Evolutionary conservation across 2,329 filamentous ascomycete species (phyloP).

Genomic region (Cercospora sesami): DNA sequence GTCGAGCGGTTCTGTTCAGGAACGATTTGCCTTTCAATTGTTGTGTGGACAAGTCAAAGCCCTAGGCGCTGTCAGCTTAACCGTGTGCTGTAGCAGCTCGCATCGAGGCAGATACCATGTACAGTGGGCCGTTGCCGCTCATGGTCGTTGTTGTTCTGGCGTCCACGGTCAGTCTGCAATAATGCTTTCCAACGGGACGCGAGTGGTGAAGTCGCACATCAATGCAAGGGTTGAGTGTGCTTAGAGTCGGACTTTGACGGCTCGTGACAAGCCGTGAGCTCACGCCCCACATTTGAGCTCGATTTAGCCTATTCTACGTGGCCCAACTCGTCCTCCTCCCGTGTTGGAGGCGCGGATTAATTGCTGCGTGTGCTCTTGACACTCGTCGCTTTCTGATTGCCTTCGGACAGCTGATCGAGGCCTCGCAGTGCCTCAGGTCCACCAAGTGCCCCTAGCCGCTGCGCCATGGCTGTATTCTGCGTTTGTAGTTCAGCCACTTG

Average conservation of each 20-base stretch:
- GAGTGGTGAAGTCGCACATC: not conserved
- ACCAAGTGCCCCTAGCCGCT: conserved; percentile 39
- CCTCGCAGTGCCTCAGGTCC: conserved; percentile 35
- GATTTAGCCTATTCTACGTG: conserved; percentile 4
- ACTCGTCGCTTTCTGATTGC: conserved; percentile 17
- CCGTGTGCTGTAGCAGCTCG: not conserved
- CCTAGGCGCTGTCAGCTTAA: conserved; percentile 40
- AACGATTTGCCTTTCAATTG: conserved; percentile 74
- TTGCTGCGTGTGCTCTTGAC: conserved; percentile 21
- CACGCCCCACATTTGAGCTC: conserved; percentile 5
- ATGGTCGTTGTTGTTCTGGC: not conserved
- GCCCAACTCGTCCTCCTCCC: not conserved
- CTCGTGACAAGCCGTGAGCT: conserved; percentile 10
- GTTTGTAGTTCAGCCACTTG: conserved; percentile 58
- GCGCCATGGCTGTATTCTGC: conserved; percentile 57
- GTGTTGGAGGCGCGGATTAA: not conserved
- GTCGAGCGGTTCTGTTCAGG: not conserved
- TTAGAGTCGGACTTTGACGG: conserved; percentile 5
- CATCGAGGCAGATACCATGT: conserved; percentile 19
- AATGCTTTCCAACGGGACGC: not conserved
- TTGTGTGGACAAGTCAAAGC: conserved; percentile 95
- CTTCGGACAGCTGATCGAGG: conserved; percentile 23
- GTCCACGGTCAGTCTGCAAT: not conserved
- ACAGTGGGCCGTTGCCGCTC: conserved; percentile 16
- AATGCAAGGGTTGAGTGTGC: not conserved